Percentiles rank a stretch among this genome's conserved stretches.
Conservation (phyloP, 108 stramenopile genomes). For the Discostella pseudostelligera region DNA sequence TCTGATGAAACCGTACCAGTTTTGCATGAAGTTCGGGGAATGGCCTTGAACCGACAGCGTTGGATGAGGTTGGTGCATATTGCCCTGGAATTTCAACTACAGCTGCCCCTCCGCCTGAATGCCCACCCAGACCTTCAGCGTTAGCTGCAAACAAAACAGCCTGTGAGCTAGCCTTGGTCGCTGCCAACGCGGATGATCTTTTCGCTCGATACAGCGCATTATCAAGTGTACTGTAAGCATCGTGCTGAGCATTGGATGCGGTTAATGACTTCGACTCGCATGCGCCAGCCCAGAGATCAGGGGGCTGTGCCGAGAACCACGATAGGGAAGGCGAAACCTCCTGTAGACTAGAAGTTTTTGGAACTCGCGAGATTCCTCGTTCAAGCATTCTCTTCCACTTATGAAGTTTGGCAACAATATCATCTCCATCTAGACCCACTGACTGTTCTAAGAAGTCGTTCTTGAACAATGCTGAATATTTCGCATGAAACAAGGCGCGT, state of each 20-base stretch:
- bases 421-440: constrained; percentile 16
- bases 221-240: constrained; percentile 22
- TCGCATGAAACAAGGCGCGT: constrained; percentile 63
- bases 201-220: constrained; percentile 45
- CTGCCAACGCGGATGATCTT: constrained; percentile 64
- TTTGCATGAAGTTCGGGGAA: constrained; percentile 83
- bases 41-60: constrained; percentile 60
- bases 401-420: constrained; percentile 56
- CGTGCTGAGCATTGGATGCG: constrained; percentile 20
- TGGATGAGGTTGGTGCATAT: constrained; percentile 68
- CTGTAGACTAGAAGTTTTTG: constrained; percentile 51
- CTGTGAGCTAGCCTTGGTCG: constrained; percentile 59
- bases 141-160: constrained; percentile 48
- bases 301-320: constrained; percentile 58
- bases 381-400: constrained; percentile 77
- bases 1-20: constrained; percentile 66
- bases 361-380: constrained; percentile 58
- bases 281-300: constrained; percentile 78
- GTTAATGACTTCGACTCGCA: constrained; percentile 40
- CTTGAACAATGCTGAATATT: constrained; percentile 67
- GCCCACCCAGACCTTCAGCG: constrained; percentile 70
- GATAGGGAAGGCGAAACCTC: constrained; percentile 73
- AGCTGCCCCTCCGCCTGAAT: constrained; percentile 76
- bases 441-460: constrained; percentile 51
- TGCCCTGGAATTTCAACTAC: constrained; percentile 88